Evolutionary conservation across 2,329 filamentous ascomycete species (phyloP), one percentile per base, ranked within the genome.

Genomic region (Botrytis aclada): DNA sequence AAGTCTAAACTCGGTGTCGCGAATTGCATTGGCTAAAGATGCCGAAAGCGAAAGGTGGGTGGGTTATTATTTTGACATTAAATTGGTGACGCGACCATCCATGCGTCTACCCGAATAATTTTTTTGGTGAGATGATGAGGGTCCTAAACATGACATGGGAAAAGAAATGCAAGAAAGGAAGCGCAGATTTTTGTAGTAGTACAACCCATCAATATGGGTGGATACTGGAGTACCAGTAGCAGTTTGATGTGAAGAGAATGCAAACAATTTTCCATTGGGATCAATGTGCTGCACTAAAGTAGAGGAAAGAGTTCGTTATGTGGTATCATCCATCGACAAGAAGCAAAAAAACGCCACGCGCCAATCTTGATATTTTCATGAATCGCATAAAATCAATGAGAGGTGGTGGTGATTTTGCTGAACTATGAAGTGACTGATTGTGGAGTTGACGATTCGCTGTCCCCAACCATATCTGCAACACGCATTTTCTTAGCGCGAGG

Each of bases 401-500:
- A 64, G 65, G 37, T 47, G 29, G 45, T 70, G 58, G 32, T 71
- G 56, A 51, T 62, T 67, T 67, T 37, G 63, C 61, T 47, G 51
- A 41, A 69, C 74, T 76, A 79, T 69, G 69, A 71, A 71, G 77
- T 76, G 66, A 75, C 67, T 63, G 79, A 80, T 74, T 77, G 76
- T 64, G 79, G 79, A 62, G 79, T 80, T 43, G 79, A 79, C 29
- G 78, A 75, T 72, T 81, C 80, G 74, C 78, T 81, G 67, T 81
- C 79, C 69, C 78, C 80, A 75, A 81, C 80, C 77, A 80, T 80
- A 74, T 89, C 87, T 75, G 86, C 86, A 71, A 89, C 82, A 72
- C 86, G 84, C 81, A 87, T 86, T 80, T 85, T 86, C 82, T 89
- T 89, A 74, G 86, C 83, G 41, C 83, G 81, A 62, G 85, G 86